Percentiles rank a stretch among this genome's conserved stretches.
Conservation (phyloP, 2,329 filamentous ascomycete species). For the Nemania serpens region DNA sequence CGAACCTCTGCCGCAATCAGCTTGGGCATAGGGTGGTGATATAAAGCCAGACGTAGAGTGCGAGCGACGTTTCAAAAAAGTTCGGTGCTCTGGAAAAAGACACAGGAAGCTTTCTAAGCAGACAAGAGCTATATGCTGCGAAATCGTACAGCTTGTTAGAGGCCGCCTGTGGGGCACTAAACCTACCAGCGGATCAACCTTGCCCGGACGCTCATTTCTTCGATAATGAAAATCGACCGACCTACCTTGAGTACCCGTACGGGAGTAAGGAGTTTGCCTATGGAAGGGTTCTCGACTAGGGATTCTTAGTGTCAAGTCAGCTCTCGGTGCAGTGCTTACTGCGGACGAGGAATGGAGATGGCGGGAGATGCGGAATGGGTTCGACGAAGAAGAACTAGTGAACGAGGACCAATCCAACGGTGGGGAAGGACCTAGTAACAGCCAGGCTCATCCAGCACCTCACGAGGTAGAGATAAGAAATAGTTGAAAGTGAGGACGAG, state of each 20-base stretch:
- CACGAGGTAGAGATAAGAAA: too few species aligned
- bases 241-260: slow-evolving; percentile 13
- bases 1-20: neutral
- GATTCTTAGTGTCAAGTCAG: slow-evolving; percentile 5
- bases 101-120: neutral
- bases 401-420: too few species aligned
- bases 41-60: neutral
- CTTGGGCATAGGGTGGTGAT: slow-evolving; percentile 8
- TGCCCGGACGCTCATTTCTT: slow-evolving; percentile 1
- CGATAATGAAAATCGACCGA: slow-evolving; percentile 10
- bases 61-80: neutral
- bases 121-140: neutral
- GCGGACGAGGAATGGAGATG: neutral
- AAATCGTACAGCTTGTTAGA: neutral
- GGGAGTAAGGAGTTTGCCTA: slow-evolving; percentile 11
- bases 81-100: neutral
- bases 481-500: too few species aligned
- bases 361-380: neutral
- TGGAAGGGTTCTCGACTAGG: slow-evolving; percentile 5
- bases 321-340: slow-evolving; percentile 1
- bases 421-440: too few species aligned
- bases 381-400: too few species aligned
- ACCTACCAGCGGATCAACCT: neutral
- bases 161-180: neutral
- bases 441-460: too few species aligned